A percentile compares a stretch with the other conserved stretches of the same genome.
phyloP scores from a whole-genome alignment of 768 basidiomycete species.

The Leucosporidium yakuticum region DNA sequence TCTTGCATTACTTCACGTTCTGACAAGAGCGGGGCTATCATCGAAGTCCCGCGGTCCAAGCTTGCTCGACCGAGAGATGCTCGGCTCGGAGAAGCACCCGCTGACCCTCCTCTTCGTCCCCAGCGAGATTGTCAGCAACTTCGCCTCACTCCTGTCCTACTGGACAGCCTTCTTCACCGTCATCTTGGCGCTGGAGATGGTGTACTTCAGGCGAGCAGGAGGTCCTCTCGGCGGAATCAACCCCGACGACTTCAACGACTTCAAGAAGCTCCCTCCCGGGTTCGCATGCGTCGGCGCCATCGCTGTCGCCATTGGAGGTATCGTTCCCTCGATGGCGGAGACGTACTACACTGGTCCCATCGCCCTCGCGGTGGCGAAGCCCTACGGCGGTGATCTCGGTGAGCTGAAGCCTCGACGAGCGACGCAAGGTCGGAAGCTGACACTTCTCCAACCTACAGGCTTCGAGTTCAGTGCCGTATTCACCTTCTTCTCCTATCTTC shows the following conservation, averaged over 20 bases:
- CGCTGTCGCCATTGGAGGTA: not conserved
- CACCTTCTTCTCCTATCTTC: not conserved
- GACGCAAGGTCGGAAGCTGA: too few relatives aligned
- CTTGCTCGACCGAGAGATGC: too few relatives aligned
- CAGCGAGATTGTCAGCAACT: slow-evolving; percentile 46
- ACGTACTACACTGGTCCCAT: slow-evolving; percentile 28
- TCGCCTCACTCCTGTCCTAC: slow-evolving; percentile 44
- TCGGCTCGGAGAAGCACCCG: too few relatives aligned
- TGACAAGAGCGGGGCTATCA: too few relatives aligned
- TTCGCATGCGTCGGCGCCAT: slow-evolving; percentile 19
- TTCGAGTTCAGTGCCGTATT: not conserved
- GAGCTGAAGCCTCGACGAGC: too few relatives aligned
- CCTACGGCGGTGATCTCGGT: slow-evolving; percentile 26
- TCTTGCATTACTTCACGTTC: too few relatives aligned
- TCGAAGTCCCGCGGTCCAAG: too few relatives aligned
- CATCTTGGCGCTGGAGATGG: slow-evolving; percentile 13
- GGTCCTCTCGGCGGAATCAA: slow-evolving; percentile 22
- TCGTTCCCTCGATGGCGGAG: slow-evolving; percentile 12
- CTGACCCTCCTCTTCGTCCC: too few relatives aligned
- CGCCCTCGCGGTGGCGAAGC: slow-evolving; percentile 13
- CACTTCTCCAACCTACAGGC: not conserved
- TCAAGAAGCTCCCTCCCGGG: slow-evolving; percentile 25
- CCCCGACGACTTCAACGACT: slow-evolving; percentile 30
- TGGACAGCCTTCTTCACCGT: slow-evolving; percentile 16
- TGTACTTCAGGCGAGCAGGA: slow-evolving; percentile 20